Evolutionary conservation across 345 rosid genomes (phyloP).

Genomic region (Eucalyptus albens): DNA sequence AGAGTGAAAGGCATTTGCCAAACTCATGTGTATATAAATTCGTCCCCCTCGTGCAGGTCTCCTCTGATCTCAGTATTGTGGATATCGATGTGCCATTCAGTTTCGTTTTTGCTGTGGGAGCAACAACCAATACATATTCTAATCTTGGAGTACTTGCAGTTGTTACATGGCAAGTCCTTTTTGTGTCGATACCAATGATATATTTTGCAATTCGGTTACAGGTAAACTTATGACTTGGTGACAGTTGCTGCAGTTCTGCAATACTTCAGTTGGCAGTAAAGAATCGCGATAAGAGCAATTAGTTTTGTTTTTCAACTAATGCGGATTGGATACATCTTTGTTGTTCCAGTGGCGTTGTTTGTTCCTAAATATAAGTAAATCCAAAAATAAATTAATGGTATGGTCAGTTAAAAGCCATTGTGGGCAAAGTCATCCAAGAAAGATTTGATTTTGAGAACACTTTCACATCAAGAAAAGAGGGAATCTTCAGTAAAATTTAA

Average conservation of each 20-base stretch:
- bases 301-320: neutral
- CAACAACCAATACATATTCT: conserved; percentile 43
- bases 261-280: neutral
- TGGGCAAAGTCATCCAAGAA: neutral
- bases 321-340: neutral
- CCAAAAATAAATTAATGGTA: neutral
- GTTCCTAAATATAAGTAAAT: neutral
- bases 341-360: neutral
- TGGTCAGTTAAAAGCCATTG: neutral
- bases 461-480: neutral
- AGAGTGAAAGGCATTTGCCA: neutral
- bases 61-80: conserved; percentile 81
- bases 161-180: conserved; percentile 88
- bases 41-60: conserved; percentile 21
- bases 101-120: conserved; percentile 49
- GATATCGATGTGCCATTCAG: conserved; percentile 82
- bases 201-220: conserved; percentile 61
- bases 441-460: neutral
- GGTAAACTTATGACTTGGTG: conserved; percentile 17
- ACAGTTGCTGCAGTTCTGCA: neutral
- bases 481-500: neutral
- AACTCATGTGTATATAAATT: neutral
- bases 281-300: neutral
- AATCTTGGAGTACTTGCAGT: conserved; percentile 77
- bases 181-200: conserved; percentile 64